These are phyloP conservation scores for Musa itinerans DNA, from an alignment of 176 grass and related monocot species.

Conservation along the genomic window DNA sequence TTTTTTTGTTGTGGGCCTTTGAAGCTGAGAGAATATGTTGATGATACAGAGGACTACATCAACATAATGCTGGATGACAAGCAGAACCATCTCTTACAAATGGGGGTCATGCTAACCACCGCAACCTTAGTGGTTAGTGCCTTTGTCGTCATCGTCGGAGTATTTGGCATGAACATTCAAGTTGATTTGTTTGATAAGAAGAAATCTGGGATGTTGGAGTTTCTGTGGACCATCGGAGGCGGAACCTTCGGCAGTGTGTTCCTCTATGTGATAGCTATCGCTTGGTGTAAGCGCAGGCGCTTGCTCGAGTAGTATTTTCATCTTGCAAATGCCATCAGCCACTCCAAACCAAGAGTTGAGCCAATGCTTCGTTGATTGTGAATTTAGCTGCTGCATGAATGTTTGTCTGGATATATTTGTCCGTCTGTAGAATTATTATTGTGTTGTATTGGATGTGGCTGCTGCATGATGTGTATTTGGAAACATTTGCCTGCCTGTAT, in stretches of 20 bases:
- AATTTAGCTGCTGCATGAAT: background rate
- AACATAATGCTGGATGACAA: slow-evolving; percentile 32
- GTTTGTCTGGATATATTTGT: background rate
- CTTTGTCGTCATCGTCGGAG: slow-evolving; percentile 23
- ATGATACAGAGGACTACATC: slow-evolving; percentile 28
- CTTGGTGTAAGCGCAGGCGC: slow-evolving; percentile 35
- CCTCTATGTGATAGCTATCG: slow-evolving; percentile 34
- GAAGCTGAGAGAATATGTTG: slow-evolving; percentile 22
- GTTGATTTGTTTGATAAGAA: slow-evolving; percentile 32
- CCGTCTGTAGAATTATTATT: too few relatives aligned
- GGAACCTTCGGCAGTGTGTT: slow-evolving; percentile 25
- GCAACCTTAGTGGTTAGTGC: slow-evolving; percentile 39
- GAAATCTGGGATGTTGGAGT: slow-evolving; percentile 5
- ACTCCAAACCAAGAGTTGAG: too few relatives aligned
- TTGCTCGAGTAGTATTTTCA: slow-evolving; percentile 32
- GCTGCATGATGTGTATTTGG: too few relatives aligned
- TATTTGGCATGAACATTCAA: slow-evolving; percentile 53
- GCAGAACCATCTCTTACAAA: slow-evolving; percentile 25
- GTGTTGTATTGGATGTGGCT: too few relatives aligned
- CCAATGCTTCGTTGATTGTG: background rate
- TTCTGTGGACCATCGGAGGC: slow-evolving; percentile 33
- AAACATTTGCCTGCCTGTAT: too few relatives aligned
- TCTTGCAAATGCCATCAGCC: background rate
- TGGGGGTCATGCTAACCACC: slow-evolving; percentile 21
- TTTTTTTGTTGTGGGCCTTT: background rate